These are phyloP conservation scores for Smallanthus sonchifolius DNA, from an alignment of 129 eudicot genomes.

Conservation along the genomic window DNA sequence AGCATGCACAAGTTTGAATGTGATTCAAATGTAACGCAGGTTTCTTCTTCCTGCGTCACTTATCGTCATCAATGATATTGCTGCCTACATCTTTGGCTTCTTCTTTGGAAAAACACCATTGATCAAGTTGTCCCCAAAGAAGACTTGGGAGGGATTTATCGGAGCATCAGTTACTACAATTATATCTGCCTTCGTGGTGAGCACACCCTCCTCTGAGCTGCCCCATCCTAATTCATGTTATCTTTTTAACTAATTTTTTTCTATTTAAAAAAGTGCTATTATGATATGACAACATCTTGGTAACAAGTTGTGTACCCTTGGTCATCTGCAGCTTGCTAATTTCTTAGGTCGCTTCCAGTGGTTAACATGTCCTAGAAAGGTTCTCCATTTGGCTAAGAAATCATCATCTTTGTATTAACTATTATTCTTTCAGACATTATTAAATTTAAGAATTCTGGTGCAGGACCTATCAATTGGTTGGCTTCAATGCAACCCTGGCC, in stretches of 20 bases:
- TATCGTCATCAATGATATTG: slow-evolving; percentile 84
- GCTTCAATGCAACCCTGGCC: slow-evolving; percentile 97
- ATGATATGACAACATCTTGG: slow-evolving; percentile 9
- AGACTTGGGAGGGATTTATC: slow-evolving; percentile 98
- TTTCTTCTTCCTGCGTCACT: slow-evolving; percentile 99
- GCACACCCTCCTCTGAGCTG: slow-evolving; percentile 22
- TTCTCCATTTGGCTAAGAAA: slow-evolving; percentile 18
- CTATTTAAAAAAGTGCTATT: background rate
- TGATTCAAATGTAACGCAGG: slow-evolving; percentile 47
- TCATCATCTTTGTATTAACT: background rate
- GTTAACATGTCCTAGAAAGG: slow-evolving; percentile 97
- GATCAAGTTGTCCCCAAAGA: slow-evolving; percentile 91
- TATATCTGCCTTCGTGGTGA: slow-evolving; percentile 84
- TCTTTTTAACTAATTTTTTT: background rate
- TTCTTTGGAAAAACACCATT: slow-evolving; percentile 96
- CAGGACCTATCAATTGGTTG: slow-evolving; percentile 96
- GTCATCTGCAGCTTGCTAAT: slow-evolving; percentile 77
- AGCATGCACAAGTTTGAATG: slow-evolving; percentile 18
- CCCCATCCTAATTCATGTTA: background rate
- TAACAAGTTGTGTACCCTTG: slow-evolving; percentile 14
- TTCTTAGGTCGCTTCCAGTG: slow-evolving; percentile 75
- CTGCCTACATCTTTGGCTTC: slow-evolving; percentile 90
- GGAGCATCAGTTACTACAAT: slow-evolving; percentile 93
- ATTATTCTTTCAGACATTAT: background rate
- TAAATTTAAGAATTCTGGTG: slow-evolving; percentile 14